phyloP scores from a whole-genome alignment of 1,284 basidiomycete genomes.

The Austroboletus novae-zelandiae region DNA sequence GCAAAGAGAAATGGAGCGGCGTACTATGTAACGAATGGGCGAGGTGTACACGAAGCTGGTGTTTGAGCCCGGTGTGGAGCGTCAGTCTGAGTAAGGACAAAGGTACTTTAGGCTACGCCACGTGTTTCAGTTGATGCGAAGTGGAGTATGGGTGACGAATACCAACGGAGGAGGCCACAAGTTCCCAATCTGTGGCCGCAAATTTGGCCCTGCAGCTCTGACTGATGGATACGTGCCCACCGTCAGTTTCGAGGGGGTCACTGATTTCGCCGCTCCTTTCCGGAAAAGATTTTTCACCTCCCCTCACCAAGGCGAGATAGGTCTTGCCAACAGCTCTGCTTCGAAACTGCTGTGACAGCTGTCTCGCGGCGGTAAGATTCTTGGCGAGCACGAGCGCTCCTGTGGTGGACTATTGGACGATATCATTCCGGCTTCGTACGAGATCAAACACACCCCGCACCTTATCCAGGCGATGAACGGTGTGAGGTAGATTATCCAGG shows the following conservation, averaged over 20 bases:
- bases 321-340: constrained; percentile 50
- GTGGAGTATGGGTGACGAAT: constrained; percentile 4
- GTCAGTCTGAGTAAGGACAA: constrained; percentile 56
- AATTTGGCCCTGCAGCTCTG: constrained; percentile 34
- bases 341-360: constrained; percentile 55
- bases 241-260: constrained; percentile 38
- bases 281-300: constrained; percentile 46
- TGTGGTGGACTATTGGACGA: constrained; percentile 51
- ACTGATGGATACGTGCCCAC: constrained; percentile 44
- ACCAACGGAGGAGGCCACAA: constrained; percentile 60
- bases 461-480: constrained; percentile 70
- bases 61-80: constrained; percentile 64
- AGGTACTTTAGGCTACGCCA: constrained; percentile 44
- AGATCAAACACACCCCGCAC: constrained; percentile 32
- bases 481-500: constrained; percentile 39
- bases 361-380: constrained; percentile 41
- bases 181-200: constrained; percentile 57
- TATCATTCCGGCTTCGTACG: background rate
- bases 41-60: constrained; percentile 68
- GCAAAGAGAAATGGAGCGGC: constrained; percentile 8
- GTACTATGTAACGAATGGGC: constrained; percentile 49
- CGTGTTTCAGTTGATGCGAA: constrained; percentile 14
- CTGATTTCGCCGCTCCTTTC: constrained; percentile 44
- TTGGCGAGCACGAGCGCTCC: constrained; percentile 59
- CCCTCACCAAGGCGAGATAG: constrained; percentile 67